Conservation (phyloP, 2,329 filamentous ascomycete genomes). For the Fusarium odoratissimum region DNA sequence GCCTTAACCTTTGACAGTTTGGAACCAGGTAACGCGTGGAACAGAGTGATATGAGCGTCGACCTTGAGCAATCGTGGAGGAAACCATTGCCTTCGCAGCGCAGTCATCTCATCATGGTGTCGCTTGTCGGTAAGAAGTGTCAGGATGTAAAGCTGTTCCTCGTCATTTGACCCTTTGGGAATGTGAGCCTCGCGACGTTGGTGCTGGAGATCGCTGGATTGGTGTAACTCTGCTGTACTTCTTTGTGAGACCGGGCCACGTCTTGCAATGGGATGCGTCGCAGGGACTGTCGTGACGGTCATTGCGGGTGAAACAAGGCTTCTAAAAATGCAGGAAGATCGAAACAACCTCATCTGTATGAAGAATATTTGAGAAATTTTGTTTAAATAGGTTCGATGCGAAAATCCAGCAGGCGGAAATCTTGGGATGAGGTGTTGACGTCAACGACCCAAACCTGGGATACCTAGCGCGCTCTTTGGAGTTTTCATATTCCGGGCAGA, state of each 20-base stretch:
- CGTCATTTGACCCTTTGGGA: neutral
- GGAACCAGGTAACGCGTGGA: conserved; percentile 33
- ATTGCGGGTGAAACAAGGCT: neutral
- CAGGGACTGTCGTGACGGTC: conserved; percentile 18
- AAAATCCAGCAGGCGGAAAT: neutral
- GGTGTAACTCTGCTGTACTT: neutral
- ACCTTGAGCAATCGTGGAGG: conserved; percentile 25
- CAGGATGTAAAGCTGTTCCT: conserved; percentile 18
- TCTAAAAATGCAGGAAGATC: neutral
- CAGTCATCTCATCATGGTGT: conserved; percentile 22
- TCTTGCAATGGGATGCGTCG: conserved; percentile 8
- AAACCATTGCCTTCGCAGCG: conserved; percentile 28
- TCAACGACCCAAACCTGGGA: conserved; percentile 5
- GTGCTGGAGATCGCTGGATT: conserved; percentile 11
- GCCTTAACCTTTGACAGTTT: conserved; percentile 11
- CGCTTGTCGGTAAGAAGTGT: conserved; percentile 23
- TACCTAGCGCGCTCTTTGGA: neutral
- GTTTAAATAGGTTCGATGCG: neutral
- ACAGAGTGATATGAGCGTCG: conserved; percentile 29
- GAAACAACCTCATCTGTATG: neutral
- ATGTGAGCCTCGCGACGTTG: conserved; percentile 19
- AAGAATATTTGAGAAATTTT: rapidly evolving
- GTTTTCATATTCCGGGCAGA: neutral
- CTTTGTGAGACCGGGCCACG: conserved; percentile 2
- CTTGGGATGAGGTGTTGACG: conserved; percentile 7